Evolutionary conservation across 2,329 filamentous ascomycete species (phyloP), one percentile per base, ranked within the genome.

Genomic region (Ophiobolus disseminans): DNA sequence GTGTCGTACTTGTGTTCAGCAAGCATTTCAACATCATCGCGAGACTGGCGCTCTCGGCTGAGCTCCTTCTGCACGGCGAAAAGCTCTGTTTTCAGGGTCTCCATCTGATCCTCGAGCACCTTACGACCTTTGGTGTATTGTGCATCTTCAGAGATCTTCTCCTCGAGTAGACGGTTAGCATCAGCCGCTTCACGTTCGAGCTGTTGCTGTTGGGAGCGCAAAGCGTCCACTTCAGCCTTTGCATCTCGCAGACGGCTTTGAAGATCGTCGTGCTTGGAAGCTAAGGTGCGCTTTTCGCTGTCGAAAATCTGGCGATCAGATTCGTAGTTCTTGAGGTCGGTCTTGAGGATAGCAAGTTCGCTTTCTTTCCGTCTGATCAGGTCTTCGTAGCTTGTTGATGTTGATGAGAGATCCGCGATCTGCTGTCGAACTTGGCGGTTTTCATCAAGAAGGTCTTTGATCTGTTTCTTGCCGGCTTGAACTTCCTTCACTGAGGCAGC

Each of bases 371-470:
- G 87, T 19, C 91, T 84, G 19, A 99, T 88, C 34, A 97, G 83
- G 63, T 97, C 93, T 73, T 99, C 94, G 58, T 96, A 97, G 66
- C 92, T 91, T 0, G 91, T 95, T 0, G 93, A 96, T 0, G 93
- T 97, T 39, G 90, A 86, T 0, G 94, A 94, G 14, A 99, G 79
- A 58, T 96, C 87, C 0, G 89, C 83, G 43, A 99, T 86, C 64
- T 97, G 91, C 62, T 91, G 85, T 44, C 95, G 88, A 37, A 96
- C 84, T 35, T 89, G 86, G 10, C 86, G 83, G 60, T 96, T 95
- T 67, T 99, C 93, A 4, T 87, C 85, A 2, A 86, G 73, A 1
- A 97, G 81, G 16, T 91, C 87, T 42, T 87, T 86, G 62, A 96
- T 86, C 57, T 90, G 87, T 49, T 85, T 81, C 68, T 87, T 91